Percentiles rank a stretch among this genome's conserved stretches.
These are phyloP conservation scores for Rhodotorula sp. DNA, from an alignment of 1,284 basidiomycete species.

Conservation along the genomic window DNA sequence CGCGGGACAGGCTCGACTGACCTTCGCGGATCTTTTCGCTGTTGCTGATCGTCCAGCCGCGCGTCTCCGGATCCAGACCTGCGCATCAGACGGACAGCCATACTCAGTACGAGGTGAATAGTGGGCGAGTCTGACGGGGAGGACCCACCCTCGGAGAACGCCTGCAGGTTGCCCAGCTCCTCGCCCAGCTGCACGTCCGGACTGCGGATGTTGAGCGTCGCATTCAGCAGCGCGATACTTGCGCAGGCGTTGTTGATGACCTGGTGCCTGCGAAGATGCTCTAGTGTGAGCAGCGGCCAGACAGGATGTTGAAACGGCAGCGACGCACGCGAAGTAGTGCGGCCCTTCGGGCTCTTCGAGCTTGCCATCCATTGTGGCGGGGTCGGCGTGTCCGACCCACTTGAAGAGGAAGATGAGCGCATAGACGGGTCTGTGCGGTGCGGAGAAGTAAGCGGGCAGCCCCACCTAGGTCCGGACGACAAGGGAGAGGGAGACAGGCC, in stretches of 20 bases:
- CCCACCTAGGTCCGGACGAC: not conserved
- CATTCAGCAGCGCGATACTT: conserved; percentile 80
- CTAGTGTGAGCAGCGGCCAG: not conserved
- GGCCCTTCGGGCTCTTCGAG: conserved; percentile 21
- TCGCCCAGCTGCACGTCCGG: conserved; percentile 63
- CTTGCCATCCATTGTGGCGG: conserved; percentile 51
- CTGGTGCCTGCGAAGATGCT: conserved; percentile 41
- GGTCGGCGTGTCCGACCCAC: conserved; percentile 56
- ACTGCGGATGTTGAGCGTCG: conserved; percentile 73
- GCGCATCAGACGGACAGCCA: not conserved
- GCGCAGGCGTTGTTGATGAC: conserved; percentile 90
- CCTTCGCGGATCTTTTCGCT: conserved; percentile 58
- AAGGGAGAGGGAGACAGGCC: not conserved
- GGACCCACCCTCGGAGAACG: conserved; percentile 66
- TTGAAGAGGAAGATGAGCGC: conserved; percentile 93
- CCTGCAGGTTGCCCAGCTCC: conserved; percentile 71
- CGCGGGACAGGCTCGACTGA: conserved; percentile 47
- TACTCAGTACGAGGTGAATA: not conserved
- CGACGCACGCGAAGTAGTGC: conserved; percentile 42
- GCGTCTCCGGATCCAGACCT: conserved; percentile 56
- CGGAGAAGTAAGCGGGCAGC: not conserved
- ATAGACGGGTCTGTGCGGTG: conserved; percentile 61
- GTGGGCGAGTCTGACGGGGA: not conserved
- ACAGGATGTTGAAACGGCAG: not conserved
- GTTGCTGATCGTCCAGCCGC: conserved; percentile 80